phyloP scores from a whole-genome alignment of 306 rosid species.

The Inga leiocalycina region DNA sequence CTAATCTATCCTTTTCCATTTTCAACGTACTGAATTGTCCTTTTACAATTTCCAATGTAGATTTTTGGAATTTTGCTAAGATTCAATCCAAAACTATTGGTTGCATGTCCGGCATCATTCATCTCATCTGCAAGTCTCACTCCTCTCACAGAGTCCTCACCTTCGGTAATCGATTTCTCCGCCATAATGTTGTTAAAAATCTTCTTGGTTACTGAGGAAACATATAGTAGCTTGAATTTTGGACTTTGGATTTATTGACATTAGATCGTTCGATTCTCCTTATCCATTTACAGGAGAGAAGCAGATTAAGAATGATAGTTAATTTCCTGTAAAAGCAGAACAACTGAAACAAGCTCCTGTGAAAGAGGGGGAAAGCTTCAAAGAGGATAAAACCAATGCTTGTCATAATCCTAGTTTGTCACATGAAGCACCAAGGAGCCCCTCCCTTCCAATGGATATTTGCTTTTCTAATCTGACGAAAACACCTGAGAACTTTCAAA shows the following conservation, averaged over 20 bases:
- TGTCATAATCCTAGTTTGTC: conserved; percentile 32
- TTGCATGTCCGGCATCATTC: conserved; percentile 87
- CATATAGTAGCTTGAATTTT: too few species aligned
- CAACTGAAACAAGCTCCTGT: conserved; percentile 1
- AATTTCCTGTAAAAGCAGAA: neutral
- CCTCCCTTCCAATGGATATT: conserved; percentile 70
- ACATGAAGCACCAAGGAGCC: conserved; percentile 55
- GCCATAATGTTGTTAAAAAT: too few species aligned
- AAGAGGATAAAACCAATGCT: conserved; percentile 17
- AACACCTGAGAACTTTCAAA: too few species aligned
- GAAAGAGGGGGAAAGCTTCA: neutral
- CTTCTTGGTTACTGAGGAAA: too few species aligned
- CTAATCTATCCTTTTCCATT: too few species aligned
- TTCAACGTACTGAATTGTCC: too few species aligned
- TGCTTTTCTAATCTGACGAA: conserved; percentile 44
- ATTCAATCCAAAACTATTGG: conserved; percentile 56
- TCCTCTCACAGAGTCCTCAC: conserved; percentile 68
- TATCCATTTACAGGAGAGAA: conserved; percentile 53
- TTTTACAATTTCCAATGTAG: too few species aligned
- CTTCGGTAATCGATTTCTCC: too few species aligned
- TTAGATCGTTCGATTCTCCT: neutral
- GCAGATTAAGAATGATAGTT: conserved; percentile 37
- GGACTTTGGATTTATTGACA: neutral
- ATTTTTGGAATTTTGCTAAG: too few species aligned
- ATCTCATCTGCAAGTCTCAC: conserved; percentile 58